phyloP scores from a whole-genome alignment of 805 yeast species.

The Candida nemodendra region DNA sequence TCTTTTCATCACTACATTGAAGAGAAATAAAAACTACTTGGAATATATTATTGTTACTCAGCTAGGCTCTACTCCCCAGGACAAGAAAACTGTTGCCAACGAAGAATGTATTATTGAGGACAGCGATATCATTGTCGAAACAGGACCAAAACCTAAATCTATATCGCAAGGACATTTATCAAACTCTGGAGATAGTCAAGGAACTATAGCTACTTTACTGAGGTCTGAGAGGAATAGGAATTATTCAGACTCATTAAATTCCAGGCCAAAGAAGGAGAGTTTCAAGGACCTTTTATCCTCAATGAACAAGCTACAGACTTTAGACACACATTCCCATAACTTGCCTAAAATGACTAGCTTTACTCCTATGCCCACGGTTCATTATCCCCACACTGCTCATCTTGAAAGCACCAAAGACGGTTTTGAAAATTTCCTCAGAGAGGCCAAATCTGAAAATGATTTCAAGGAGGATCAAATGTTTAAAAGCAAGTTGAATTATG shows the following conservation, averaged over 20 bases:
- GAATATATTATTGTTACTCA: constrained; percentile 10
- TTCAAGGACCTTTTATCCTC: constrained; percentile 25
- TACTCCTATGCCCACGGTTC: constrained; percentile 20
- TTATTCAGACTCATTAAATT: not conserved
- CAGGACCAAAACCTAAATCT: not conserved
- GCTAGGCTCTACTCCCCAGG: not conserved
- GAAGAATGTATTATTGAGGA: not conserved
- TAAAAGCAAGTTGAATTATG: constrained; percentile 50
- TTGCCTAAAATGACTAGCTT: constrained; percentile 28
- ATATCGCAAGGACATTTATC: not conserved
- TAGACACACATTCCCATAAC: constrained; percentile 5
- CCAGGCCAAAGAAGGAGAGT: constrained; percentile 7
- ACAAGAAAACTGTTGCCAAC: not conserved
- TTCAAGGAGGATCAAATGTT: constrained; percentile 42
- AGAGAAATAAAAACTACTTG: constrained; percentile 22
- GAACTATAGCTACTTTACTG: constrained; percentile 11
- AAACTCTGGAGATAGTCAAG: not conserved
- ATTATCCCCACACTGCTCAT: constrained; percentile 2
- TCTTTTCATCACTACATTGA: constrained; percentile 22
- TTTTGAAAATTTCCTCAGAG: constrained; percentile 42
- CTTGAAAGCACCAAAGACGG: constrained; percentile 3
- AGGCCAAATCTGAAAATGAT: constrained; percentile 42
- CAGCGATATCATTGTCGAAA: not conserved
- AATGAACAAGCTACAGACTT: constrained; percentile 23
- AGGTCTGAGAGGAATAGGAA: not conserved